phyloP scores from a whole-genome alignment of 495 filamentous ascomycete species.

The Polyplosphaeria fusca region DNA sequence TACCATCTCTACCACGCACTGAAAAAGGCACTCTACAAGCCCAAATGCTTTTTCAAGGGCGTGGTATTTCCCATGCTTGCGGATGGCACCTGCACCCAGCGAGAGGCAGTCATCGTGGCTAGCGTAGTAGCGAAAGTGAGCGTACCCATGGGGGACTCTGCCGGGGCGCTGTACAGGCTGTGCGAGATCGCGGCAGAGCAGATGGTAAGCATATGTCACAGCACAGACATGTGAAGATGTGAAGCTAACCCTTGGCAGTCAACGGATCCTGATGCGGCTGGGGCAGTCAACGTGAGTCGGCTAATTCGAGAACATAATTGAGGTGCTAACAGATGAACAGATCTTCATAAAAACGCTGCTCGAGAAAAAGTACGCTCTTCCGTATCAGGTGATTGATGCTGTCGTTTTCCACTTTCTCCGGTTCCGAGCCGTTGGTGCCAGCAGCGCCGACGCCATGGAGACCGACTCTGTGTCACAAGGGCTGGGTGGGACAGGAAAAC shows the following conservation, averaged over 20 bases:
- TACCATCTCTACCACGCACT: conserved; percentile 90
- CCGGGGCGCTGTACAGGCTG: conserved; percentile 82
- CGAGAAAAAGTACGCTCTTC: conserved; percentile 95
- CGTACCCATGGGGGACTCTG: conserved; percentile 87
- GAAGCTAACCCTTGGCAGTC: too few species aligned
- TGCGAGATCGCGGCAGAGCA: conserved; percentile 92
- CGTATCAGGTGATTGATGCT: conserved; percentile 90
- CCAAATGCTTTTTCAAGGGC: conserved; percentile 94
- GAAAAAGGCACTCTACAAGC: conserved; percentile 93
- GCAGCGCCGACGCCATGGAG: conserved; percentile 47
- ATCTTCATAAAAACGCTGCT: conserved; percentile 87
- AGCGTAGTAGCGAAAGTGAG: conserved; percentile 75
- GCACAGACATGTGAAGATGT: too few species aligned
- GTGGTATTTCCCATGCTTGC: conserved; percentile 85
- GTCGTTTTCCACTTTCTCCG: conserved; percentile 95
- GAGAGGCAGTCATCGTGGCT: conserved; percentile 87
- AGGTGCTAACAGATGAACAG: too few species aligned
- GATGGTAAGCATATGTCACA: too few species aligned
- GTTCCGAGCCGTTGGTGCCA: conserved; percentile 61
- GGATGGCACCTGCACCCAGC: conserved; percentile 73
- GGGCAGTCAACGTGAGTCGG: conserved; percentile 83
- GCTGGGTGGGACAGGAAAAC: conserved; percentile 52
- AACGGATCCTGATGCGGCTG: conserved; percentile 69
- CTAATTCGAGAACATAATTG: too few species aligned
- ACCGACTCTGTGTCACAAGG: conserved; percentile 46